A percentile compares a stretch with the other conserved stretches of the same genome.
These are phyloP conservation scores for Gamarada debralockiae DNA, from an alignment of 495 filamentous ascomycete genomes.

Conservation along the genomic window DNA sequence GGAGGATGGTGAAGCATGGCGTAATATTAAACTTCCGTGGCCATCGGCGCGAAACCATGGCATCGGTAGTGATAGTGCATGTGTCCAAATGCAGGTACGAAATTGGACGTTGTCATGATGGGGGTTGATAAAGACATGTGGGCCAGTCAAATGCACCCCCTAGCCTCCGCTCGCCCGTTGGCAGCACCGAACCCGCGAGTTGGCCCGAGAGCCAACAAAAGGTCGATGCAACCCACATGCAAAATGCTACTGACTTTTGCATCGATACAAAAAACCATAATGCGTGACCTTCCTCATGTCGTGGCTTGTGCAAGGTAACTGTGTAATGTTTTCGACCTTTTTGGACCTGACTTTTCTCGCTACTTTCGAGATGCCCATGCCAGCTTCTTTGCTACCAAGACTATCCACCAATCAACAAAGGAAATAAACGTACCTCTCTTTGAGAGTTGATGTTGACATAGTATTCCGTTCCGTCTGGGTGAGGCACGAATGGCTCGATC, in stretches of 20 bases:
- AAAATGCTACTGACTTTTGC: neutral
- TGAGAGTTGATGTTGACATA: constrained; percentile 98
- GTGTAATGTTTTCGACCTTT: too few species aligned
- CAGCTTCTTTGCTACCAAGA: neutral
- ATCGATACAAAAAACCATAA: neutral
- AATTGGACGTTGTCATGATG: constrained; percentile 7
- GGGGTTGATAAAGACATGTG: constrained; percentile 11
- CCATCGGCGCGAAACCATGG: constrained; percentile 2
- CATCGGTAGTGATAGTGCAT: constrained; percentile 13
- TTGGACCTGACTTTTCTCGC: neutral
- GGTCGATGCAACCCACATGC: constrained; percentile 15
- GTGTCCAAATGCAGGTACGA: constrained; percentile 18
- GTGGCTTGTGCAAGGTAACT: neutral
- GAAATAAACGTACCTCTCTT: constrained; percentile 63
- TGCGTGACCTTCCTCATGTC: constrained; percentile 2
- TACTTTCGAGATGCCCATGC: neutral
- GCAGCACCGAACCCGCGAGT: constrained; percentile 12
- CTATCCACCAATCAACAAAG: neutral
- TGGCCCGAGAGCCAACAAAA: constrained; percentile 16
- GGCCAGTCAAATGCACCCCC: constrained; percentile 22
- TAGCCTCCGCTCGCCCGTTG: constrained; percentile 56
- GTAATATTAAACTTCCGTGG: neutral
- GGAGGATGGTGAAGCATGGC: constrained; percentile 1
- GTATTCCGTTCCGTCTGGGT: constrained; percentile 89
- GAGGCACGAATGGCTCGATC: constrained; percentile 97